Conservation (phyloP, 1,284 basidiomycete species). For the Ganoderma multipileum region DNA sequence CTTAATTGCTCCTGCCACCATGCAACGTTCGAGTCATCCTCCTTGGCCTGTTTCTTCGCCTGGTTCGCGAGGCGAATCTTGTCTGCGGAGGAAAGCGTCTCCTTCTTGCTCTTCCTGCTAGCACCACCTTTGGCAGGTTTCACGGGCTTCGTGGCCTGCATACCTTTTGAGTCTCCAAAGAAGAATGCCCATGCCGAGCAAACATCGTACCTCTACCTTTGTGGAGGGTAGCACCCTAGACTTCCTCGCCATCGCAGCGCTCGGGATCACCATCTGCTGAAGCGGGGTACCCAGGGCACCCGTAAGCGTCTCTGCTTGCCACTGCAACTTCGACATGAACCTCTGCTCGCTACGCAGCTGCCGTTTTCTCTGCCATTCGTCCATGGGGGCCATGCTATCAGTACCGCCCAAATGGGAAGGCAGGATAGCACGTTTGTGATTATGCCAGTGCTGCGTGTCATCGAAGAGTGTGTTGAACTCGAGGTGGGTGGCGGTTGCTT, state of each 20-base stretch:
- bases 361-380: constrained; percentile 46
- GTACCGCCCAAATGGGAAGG: constrained; percentile 61
- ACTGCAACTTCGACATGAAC: constrained; percentile 61
- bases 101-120: constrained; percentile 41
- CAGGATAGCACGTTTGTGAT: constrained; percentile 52
- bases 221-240: constrained; percentile 10
- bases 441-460: constrained; percentile 69
- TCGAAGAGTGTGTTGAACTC: constrained; percentile 53
- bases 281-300: constrained; percentile 63
- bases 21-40: constrained; percentile 43
- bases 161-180: background rate
- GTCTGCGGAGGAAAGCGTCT: constrained; percentile 43
- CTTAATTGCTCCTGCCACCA: constrained; percentile 60
- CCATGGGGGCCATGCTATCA: constrained; percentile 40
- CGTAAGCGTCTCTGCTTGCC: constrained; percentile 66
- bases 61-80: constrained; percentile 54
- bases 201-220: constrained; percentile 8
- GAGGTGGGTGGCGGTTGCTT: constrained; percentile 37
- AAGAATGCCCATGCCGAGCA: background rate
- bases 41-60: constrained; percentile 50
- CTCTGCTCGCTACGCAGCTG: constrained; percentile 55
- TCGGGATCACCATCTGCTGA: constrained; percentile 58
- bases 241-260: constrained; percentile 36
- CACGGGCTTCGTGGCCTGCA: constrained; percentile 24
- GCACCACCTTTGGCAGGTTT: constrained; percentile 20